Conservation (phyloP, 805 yeast genomes). For the Saccharomycopsis olivae region DNA sequence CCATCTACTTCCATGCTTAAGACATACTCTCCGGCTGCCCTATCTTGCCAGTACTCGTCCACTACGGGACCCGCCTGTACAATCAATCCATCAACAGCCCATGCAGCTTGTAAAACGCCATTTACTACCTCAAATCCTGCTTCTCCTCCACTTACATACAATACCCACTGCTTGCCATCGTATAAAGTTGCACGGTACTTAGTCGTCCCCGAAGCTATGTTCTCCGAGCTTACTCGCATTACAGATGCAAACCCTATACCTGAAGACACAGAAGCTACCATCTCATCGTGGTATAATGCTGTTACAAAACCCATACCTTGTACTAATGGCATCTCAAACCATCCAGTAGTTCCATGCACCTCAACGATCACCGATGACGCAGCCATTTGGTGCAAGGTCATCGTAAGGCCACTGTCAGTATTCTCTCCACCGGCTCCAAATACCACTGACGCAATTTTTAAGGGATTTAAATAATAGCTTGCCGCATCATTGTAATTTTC, state of each 20-base stretch:
- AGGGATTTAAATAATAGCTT: conserved; percentile 7
- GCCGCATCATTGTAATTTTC: background rate
- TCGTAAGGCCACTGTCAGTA: conserved; percentile 22
- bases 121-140: no score
- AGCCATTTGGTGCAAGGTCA: background rate
- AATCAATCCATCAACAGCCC: no score
- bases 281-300: conserved; percentile 38
- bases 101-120: no score
- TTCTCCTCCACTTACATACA: no score
- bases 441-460: conserved; percentile 1
- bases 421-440: conserved; percentile 30
- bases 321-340: conserved; percentile 41
- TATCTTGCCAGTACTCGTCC: no score
- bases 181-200: conserved; percentile 48
- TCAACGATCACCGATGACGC: no score
- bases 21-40: no score
- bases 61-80: no score
- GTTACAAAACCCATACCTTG: conserved; percentile 52
- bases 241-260: conserved; percentile 54
- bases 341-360: conserved; percentile 31
- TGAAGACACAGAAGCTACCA: conserved; percentile 46
- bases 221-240: conserved; percentile 28
- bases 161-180: conserved; percentile 53
- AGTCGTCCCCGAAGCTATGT: conserved; percentile 27
- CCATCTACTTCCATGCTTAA: no score